phyloP scores from a whole-genome alignment of 2,329 filamentous ascomycete species.

The Colletotrichum horii region DNA sequence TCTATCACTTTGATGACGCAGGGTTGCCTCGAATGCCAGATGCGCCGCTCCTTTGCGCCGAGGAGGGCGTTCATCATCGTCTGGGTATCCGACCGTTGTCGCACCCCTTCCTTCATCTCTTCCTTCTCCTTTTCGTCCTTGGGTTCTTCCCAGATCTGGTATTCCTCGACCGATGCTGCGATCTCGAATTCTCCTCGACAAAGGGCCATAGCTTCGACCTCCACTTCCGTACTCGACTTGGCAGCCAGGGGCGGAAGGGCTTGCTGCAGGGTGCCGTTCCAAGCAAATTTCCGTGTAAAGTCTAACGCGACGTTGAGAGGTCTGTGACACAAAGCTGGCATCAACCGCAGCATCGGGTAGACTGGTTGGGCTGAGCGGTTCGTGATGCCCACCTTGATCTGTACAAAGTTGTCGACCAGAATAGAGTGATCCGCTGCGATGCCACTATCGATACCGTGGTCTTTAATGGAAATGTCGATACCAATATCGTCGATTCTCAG shows the following conservation, averaged over 20 bases:
- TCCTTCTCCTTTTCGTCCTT: conserved; percentile 33
- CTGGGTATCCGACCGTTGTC: conserved; percentile 58
- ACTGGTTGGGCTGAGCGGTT: conserved; percentile 76
- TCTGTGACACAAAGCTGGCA: conserved; percentile 78
- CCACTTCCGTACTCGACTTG: conserved; percentile 63
- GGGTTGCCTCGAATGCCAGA: conserved; percentile 68
- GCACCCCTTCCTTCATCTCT: conserved; percentile 30
- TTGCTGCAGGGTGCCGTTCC: conserved; percentile 85
- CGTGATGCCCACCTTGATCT: conserved; percentile 71
- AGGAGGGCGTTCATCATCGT: conserved; percentile 63
- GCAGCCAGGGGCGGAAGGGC: conserved; percentile 68
- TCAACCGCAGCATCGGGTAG: conserved; percentile 74
- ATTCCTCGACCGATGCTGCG: conserved; percentile 81
- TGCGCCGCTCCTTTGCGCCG: conserved; percentile 63
- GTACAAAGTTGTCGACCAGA: conserved; percentile 68
- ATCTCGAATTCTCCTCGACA: conserved; percentile 86
- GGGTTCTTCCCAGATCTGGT: conserved; percentile 54
- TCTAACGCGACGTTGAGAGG: conserved; percentile 77
- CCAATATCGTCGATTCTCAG: conserved; percentile 81
- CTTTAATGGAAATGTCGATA: conserved; percentile 64
- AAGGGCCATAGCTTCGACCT: conserved; percentile 75
- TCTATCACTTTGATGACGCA: conserved; percentile 62
- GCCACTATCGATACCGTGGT: conserved; percentile 23
- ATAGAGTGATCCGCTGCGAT: conserved; percentile 29
- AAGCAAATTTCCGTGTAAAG: conserved; percentile 80